Evolutionary conservation across 106 monocot species (phyloP).

Genomic region (Platanthera zijinensis): DNA sequence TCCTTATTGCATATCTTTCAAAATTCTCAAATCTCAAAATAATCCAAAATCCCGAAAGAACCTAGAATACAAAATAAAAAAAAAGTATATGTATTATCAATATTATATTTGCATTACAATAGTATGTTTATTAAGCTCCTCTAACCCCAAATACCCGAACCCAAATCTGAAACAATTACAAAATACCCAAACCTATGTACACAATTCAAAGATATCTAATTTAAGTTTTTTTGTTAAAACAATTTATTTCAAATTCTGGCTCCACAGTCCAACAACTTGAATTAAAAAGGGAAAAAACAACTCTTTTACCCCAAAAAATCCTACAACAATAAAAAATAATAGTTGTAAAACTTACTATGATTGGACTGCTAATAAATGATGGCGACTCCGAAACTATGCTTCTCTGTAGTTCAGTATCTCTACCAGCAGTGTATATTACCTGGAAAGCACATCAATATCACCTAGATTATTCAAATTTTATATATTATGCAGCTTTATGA

Average conservation of each 20-base stretch:
- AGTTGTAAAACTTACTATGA: conserved; percentile 42
- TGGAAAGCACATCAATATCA: conserved; percentile 20
- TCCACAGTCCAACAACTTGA: background rate
- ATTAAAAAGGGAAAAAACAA: background rate
- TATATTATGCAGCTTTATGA: background rate
- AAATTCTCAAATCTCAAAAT: too few species aligned
- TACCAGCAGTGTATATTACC: conserved; percentile 85
- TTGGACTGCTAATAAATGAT: conserved; percentile 46
- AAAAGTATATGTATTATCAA: too few species aligned
- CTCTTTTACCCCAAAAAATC: background rate
- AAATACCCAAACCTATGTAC: too few species aligned
- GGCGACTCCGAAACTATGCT: conserved; percentile 51
- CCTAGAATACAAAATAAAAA: too few species aligned
- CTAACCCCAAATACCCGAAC: too few species aligned
- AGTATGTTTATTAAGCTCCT: background rate
- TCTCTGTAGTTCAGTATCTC: conserved; percentile 65
- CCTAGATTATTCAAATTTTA: background rate
- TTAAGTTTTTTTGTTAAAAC: too few species aligned
- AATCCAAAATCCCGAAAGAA: too few species aligned
- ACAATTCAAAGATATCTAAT: too few species aligned
- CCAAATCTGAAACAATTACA: too few species aligned
- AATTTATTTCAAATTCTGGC: background rate
- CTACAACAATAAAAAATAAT: background rate
- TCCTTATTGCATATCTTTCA: background rate
- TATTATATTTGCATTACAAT: too few species aligned